phyloP scores from a whole-genome alignment of 2,329 filamentous ascomycete genomes.

The Hypoxylon sp. region DNA sequence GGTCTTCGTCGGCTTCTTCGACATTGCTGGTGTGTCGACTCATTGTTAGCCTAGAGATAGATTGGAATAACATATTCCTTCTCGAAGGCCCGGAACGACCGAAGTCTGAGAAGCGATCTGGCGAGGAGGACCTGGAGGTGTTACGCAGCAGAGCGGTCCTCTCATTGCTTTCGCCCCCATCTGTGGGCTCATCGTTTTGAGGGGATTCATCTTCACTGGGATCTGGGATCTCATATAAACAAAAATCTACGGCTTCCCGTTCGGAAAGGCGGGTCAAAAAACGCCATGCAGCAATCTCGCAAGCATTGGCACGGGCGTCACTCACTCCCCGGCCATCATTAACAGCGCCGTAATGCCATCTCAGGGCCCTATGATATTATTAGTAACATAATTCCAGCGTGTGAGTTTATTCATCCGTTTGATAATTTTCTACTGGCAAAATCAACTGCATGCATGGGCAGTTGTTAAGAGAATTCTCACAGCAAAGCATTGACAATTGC shows the following conservation, averaged over 20 bases:
- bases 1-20: slow-evolving; percentile 64
- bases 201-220: slow-evolving; percentile 38
- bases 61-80: slow-evolving; percentile 60
- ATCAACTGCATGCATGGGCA: neutral
- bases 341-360: slow-evolving; percentile 75
- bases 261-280: slow-evolving; percentile 77
- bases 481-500: slow-evolving; percentile 77
- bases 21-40: slow-evolving; percentile 53
- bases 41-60: slow-evolving; percentile 64
- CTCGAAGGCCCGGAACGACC: slow-evolving; percentile 53
- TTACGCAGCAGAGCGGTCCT: slow-evolving; percentile 56
- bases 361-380: slow-evolving; percentile 66
- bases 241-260: slow-evolving; percentile 76
- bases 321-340: slow-evolving; percentile 71
- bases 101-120: slow-evolving; percentile 39
- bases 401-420: neutral
- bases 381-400: slow-evolving; percentile 8
- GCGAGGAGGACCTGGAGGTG: slow-evolving; percentile 26
- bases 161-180: slow-evolving; percentile 58
- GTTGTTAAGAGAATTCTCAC: slow-evolving; percentile 56
- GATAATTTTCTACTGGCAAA: too few species aligned
- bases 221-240: slow-evolving; percentile 75
- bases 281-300: slow-evolving; percentile 83
- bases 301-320: slow-evolving; percentile 74
- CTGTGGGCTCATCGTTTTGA: slow-evolving; percentile 39